Percentiles rank a stretch among this genome's conserved stretches.
phyloP scores from a whole-genome alignment of 192 early-diverging fungal species.

The Coemansia sp. region DNA sequence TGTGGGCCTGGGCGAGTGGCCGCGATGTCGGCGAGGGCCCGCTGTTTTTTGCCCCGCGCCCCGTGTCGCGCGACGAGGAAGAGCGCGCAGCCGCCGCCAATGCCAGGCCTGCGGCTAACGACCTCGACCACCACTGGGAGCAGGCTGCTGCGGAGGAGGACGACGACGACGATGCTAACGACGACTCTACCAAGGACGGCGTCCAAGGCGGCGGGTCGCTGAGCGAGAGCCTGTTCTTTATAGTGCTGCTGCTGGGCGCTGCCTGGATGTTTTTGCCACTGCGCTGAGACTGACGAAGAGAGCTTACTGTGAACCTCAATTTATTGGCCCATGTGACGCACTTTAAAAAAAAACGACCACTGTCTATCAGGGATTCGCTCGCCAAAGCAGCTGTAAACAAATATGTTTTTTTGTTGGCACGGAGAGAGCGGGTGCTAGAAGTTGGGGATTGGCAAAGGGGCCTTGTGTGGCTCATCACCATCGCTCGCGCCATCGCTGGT shows the following conservation, averaged over 20 bases:
- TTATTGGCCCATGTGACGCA: not conserved
- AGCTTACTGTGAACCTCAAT: not conserved
- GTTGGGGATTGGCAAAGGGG: not conserved
- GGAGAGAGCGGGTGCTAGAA: not conserved
- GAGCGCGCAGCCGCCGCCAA: not conserved
- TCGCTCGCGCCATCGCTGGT: slow-evolving; percentile 15
- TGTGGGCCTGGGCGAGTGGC: slow-evolving; percentile 68
- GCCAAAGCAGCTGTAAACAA: slow-evolving; percentile 5
- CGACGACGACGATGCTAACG: not conserved
- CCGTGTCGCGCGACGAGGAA: slow-evolving; percentile 17
- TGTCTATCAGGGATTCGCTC: not conserved
- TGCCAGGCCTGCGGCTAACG: slow-evolving; percentile 17
- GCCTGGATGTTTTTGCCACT: slow-evolving; percentile 49
- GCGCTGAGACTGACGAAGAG: slow-evolving; percentile 4
- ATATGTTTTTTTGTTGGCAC: not conserved
- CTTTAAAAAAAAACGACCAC: not conserved
- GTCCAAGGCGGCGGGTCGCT: slow-evolving; percentile 7
- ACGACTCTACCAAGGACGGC: slow-evolving; percentile 13
- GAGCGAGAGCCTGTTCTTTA: slow-evolving; percentile 32
- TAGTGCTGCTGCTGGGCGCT: slow-evolving; percentile 36
- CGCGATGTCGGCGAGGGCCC: slow-evolving; percentile 60
- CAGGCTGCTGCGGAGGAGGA: slow-evolving; percentile 7
- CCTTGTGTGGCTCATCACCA: not conserved
- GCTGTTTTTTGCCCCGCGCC: slow-evolving; percentile 54
- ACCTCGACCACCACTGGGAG: slow-evolving; percentile 34